Evolutionary conservation across 75 land plant species (phyloP).

Genomic region (Picea glauca): DNA sequence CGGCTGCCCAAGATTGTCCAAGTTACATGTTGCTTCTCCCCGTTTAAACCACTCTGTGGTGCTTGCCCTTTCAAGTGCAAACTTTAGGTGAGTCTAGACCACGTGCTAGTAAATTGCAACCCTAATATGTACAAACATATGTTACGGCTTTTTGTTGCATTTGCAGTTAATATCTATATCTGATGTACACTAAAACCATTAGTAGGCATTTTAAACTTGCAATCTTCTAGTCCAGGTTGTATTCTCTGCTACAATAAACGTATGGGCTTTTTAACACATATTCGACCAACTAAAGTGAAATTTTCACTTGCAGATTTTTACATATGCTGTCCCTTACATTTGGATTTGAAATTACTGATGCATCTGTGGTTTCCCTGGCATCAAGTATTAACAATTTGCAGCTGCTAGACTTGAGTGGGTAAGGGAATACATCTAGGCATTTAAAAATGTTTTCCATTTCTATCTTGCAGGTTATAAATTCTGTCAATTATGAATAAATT

Average conservation of each 20-base stretch:
- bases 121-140: too few species aligned
- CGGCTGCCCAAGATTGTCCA: constrained; percentile 48
- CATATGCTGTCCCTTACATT: constrained; percentile 64
- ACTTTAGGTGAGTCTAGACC: constrained; percentile 39
- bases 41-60: constrained; percentile 52
- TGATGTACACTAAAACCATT: neutral
- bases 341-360: constrained; percentile 66
- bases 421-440: constrained; percentile 9
- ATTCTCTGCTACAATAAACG: neutral
- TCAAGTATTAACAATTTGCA: constrained; percentile 44
- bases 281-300: neutral
- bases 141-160: neutral
- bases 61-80: constrained; percentile 50
- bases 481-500: neutral
- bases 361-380: constrained; percentile 68
- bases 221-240: neutral
- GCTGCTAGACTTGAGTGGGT: constrained; percentile 77
- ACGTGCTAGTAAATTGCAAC: neutral
- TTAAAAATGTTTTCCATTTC: neutral
- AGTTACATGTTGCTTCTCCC: constrained; percentile 55
- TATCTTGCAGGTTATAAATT: too few species aligned
- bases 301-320: constrained; percentile 36
- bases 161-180: neutral
- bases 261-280: neutral
- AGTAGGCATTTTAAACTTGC: neutral